phyloP scores from a whole-genome alignment of 2,329 filamentous ascomycete genomes.

The Pezicula rhizophila region DNA sequence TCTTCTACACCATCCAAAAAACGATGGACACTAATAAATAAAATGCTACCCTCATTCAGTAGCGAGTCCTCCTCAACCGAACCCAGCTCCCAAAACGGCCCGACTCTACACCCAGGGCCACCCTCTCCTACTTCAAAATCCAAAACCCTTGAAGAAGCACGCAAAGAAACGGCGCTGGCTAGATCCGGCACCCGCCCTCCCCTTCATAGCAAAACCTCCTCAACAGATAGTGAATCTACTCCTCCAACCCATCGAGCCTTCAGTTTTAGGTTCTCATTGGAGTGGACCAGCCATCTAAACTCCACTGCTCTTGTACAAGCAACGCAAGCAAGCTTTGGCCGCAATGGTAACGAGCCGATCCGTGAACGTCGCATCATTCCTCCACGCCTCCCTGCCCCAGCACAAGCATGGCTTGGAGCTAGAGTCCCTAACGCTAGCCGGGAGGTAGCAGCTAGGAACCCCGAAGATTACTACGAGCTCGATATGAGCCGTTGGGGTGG shows the following conservation, averaged over 20 bases:
- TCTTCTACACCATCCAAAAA: slow-evolving; percentile 38
- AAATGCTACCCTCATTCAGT: slow-evolving; percentile 46
- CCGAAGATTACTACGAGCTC: slow-evolving; percentile 4
- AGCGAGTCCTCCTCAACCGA: slow-evolving; percentile 4
- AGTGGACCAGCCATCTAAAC: slow-evolving; percentile 51
- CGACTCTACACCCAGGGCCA: slow-evolving; percentile 5
- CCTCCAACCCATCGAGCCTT: slow-evolving; percentile 42
- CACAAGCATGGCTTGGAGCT: slow-evolving; percentile 56
- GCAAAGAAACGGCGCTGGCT: slow-evolving; percentile 43
- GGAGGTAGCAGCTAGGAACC: slow-evolving; percentile 21
- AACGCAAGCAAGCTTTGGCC: background rate
- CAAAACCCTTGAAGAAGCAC: slow-evolving; percentile 44
- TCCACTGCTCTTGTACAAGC: background rate
- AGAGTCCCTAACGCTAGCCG: slow-evolving; percentile 18
- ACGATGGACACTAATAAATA: slow-evolving; percentile 58
- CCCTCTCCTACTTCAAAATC: slow-evolving; percentile 17
- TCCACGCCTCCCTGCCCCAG: slow-evolving; percentile 64
- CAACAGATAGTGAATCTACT: slow-evolving; percentile 49
- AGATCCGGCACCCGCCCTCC: slow-evolving; percentile 27
- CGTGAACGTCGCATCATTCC: slow-evolving; percentile 59
- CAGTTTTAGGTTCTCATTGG: slow-evolving; percentile 70
- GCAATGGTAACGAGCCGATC: slow-evolving; percentile 16
- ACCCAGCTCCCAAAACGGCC: slow-evolving; percentile 4
- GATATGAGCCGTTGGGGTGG: background rate
- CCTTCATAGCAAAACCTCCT: slow-evolving; percentile 44